Evolutionary conservation across 2,329 filamentous ascomycete species (phyloP), one percentile per base, ranked within the genome.

Genomic region (Aspergillus caelatus): DNA sequence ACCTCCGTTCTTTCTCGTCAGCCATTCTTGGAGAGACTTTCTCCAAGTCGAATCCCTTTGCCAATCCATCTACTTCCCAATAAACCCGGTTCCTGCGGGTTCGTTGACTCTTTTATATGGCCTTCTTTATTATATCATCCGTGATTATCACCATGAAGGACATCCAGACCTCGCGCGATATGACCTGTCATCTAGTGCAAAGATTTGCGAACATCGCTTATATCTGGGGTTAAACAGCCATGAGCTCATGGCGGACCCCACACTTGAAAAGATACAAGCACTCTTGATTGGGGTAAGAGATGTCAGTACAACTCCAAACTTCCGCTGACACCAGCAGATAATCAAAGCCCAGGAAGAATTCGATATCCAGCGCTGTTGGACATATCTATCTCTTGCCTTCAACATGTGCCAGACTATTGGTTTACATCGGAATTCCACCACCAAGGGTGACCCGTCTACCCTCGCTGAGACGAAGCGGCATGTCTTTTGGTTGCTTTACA

Each of bases 281-380:
- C 50, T 70, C 21, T 46, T 72, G 5, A 65, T 72, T 11, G 68
- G 68, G 50, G 67, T 71, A 66, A 23, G 66, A 32, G 1, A 23
- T 41, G 0, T 34, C 16, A 10, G 1, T n/a, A 19, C 16, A n/a
- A 12, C 7, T 11, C n/a, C 1, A 10, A 16, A 26, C 7, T n/a
- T 10, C 12, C 12, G 16, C 65, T 70, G 45, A 69, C 30, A 0
- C 3, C 9, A 10, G 21, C 45, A 72, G 71, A 63, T 70, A 21
- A 66, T 67, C 53, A 71, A 71, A 68, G 67, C 71, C 0, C 71
- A 72, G 59, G 71, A 73, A 63, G 71, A 71, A 58, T 71, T 65
- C 14, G 67, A 72, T 26, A 62, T 70, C 23, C 68, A 71, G 48
- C 65, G 68, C 3, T 68, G 69, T 43, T 73, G 71, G 71, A 69